A percentile compares a stretch with the other conserved stretches of the same genome.
phyloP scores from a whole-genome alignment of 345 rosid genomes.

The Bretschneidera sinensis region DNA sequence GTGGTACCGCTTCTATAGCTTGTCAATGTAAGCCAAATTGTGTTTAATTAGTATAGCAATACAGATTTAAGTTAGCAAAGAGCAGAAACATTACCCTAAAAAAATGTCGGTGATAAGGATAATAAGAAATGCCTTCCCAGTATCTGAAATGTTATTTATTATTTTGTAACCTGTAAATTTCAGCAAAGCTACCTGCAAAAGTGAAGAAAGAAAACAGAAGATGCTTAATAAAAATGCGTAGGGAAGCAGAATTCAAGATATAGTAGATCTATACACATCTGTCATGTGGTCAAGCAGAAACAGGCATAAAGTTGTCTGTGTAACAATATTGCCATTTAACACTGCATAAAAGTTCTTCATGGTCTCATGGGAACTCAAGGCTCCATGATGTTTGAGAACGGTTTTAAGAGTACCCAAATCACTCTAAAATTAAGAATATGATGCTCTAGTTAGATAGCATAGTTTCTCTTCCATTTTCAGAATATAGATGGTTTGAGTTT shows the following conservation, averaged over 20 bases:
- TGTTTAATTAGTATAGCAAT: background rate
- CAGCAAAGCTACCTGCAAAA: slow-evolving; percentile 82
- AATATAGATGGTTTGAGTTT: too few species aligned
- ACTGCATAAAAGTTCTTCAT: too few species aligned
- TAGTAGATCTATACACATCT: background rate
- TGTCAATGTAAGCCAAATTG: background rate
- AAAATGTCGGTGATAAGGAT: slow-evolving; percentile 73
- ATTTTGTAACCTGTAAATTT: slow-evolving; percentile 90
- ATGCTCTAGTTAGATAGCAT: too few species aligned
- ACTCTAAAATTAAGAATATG: too few species aligned
- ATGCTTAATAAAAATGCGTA: background rate
- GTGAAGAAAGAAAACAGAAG: slow-evolving; percentile 5
- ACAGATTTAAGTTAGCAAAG: background rate
- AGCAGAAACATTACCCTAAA: slow-evolving; percentile 59
- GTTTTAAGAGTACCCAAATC: too few species aligned
- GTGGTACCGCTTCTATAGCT: background rate
- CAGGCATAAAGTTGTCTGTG: background rate
- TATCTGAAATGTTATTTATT: slow-evolving; percentile 72
- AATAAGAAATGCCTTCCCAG: slow-evolving; percentile 87
- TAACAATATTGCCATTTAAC: background rate
- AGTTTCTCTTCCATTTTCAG: too few species aligned
- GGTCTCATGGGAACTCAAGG: too few species aligned
- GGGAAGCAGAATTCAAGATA: slow-evolving; percentile 8
- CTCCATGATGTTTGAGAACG: too few species aligned
- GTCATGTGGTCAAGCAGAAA: background rate